A percentile compares a stretch with the other conserved stretches of the same genome.
These are phyloP conservation scores for Hypoxylon rickii DNA, from an alignment of 495 filamentous ascomycete genomes.

Conservation along the genomic window DNA sequence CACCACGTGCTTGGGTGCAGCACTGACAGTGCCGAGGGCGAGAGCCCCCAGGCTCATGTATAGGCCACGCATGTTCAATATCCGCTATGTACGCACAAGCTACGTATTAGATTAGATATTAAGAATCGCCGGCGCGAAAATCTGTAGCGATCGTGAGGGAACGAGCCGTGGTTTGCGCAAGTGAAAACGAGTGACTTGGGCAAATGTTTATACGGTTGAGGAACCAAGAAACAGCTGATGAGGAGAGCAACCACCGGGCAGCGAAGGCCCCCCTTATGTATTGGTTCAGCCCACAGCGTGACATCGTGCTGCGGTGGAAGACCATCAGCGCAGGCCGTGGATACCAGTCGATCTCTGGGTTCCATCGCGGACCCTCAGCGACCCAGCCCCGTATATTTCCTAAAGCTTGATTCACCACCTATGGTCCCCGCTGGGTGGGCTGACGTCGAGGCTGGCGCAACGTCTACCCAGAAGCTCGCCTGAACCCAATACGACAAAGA, in stretches of 20 bases:
- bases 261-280: conserved; percentile 28
- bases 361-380: conserved; percentile 18
- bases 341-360: conserved; percentile 29
- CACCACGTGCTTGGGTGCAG: background rate
- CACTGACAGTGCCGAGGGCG: conserved; percentile 24
- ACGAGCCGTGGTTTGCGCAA: conserved; percentile 17
- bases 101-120: conserved; percentile 21
- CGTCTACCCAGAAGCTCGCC: background rate
- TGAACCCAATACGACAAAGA: conserved; percentile 29
- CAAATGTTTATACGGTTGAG: conserved; percentile 26
- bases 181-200: conserved; percentile 34
- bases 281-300: conserved; percentile 7
- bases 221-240: conserved; percentile 2
- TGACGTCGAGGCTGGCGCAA: conserved; percentile 36
- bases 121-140: conserved; percentile 14
- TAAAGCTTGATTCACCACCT: conserved; percentile 24
- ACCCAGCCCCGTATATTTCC: conserved; percentile 23
- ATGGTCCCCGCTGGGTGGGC: conserved; percentile 26
- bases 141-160: conserved; percentile 21
- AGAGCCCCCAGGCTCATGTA: conserved; percentile 28
- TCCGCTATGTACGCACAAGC: conserved; percentile 1
- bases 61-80: conserved; percentile 16
- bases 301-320: conserved; percentile 25
- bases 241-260: conserved; percentile 4
- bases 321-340: conserved; percentile 7